These are phyloP conservation scores for Diutina catenulata DNA, from an alignment of 1,139 yeast species.

Conservation along the genomic window DNA sequence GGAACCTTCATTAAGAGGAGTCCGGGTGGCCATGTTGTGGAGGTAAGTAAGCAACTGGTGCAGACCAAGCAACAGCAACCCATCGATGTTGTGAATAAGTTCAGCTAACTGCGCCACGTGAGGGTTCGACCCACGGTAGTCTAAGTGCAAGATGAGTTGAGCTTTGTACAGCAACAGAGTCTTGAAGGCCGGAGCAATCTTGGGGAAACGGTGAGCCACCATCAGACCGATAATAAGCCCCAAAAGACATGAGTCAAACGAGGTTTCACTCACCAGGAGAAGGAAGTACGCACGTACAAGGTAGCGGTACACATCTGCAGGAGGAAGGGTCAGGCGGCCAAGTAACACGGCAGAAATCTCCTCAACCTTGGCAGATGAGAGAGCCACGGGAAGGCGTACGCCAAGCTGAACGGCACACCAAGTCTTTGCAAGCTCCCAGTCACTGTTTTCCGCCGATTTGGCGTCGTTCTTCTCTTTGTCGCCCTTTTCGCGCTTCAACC, in stretches of 20 bases:
- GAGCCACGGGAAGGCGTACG: not conserved
- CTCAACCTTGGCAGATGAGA: not conserved
- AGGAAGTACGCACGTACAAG: slow-evolving; percentile 1
- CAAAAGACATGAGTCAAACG: slow-evolving; percentile 2
- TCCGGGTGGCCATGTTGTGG: not conserved
- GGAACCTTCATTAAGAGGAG: not conserved
- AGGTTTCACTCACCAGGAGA: not conserved
- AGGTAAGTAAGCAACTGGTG: not conserved
- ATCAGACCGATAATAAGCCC: slow-evolving; percentile 1
- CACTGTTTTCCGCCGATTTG: not conserved
- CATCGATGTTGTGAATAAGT: not conserved
- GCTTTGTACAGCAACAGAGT: not conserved
- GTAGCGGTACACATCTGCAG: not conserved
- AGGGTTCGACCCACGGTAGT: slow-evolving; percentile 2
- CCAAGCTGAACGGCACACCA: slow-evolving; percentile 2
- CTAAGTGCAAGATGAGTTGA: slow-evolving; percentile 3
- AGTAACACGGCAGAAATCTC: not conserved
- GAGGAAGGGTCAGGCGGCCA: not conserved
- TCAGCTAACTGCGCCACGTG: not conserved
- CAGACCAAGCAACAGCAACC: slow-evolving; percentile 1
- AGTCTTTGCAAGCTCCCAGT: not conserved
- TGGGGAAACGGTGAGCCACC: not conserved
- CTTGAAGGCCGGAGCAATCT: not conserved
- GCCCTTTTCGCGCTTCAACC: not conserved
- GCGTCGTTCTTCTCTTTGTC: not conserved